A percentile compares a stretch with the other conserved stretches of the same genome.
Conservation (phyloP, 148 eudicot genomes). For the Mesembryanthemum crystallinum region DNA sequence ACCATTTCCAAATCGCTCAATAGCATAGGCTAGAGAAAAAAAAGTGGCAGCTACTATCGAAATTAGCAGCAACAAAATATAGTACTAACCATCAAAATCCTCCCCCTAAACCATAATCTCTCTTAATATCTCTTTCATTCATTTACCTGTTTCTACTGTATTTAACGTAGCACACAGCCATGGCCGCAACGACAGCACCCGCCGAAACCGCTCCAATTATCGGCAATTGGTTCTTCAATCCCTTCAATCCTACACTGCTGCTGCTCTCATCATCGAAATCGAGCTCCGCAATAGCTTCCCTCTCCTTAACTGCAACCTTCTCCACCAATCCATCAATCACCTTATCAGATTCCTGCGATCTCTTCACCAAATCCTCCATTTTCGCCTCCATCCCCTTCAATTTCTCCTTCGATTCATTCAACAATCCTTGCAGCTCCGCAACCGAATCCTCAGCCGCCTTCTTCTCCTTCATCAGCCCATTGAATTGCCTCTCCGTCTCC, state of each 20-base stretch:
- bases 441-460: conserved; percentile 13
- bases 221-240: conserved; percentile 25
- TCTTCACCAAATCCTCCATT: conserved; percentile 24
- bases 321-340: conserved; percentile 26
- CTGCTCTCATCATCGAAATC: background rate
- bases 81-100: background rate
- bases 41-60: conserved; percentile 16
- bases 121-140: background rate
- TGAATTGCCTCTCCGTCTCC: conserved; percentile 1
- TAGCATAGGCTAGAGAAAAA: background rate
- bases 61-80: conserved; percentile 13
- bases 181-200: conserved; percentile 20
- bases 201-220: conserved; percentile 28
- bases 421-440: background rate
- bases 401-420: conserved; percentile 22
- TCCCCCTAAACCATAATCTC: background rate
- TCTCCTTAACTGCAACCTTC: conserved; percentile 12
- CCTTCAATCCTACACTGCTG: background rate
- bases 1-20: conserved; percentile 3
- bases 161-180: conserved; percentile 27
- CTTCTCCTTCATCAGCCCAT: conserved; percentile 23
- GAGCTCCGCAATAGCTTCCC: background rate
- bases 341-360: conserved; percentile 24
- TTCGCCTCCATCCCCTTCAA: conserved; percentile 28
- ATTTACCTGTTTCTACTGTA: conserved; percentile 19